Conservation (phyloP, 352 stramenopile species). For the Saprolegnia diclina region DNA sequence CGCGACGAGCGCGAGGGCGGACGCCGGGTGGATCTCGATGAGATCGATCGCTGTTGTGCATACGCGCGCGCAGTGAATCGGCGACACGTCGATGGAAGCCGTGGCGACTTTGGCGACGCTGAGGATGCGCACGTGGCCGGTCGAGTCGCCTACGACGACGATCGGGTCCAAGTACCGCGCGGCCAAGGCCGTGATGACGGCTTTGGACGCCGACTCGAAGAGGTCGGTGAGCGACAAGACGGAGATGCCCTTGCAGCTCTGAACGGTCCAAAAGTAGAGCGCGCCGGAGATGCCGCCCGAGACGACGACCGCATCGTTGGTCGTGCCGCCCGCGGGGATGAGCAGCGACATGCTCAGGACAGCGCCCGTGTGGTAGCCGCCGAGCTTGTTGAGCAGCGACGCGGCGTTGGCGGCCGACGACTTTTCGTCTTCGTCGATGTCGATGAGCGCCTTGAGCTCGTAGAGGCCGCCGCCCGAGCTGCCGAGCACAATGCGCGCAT, state of each 20-base stretch:
- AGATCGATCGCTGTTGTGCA: conserved; percentile 43
- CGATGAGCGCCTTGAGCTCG: conserved; percentile 50
- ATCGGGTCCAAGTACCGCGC: conserved; percentile 48
- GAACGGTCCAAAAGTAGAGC: conserved; percentile 50
- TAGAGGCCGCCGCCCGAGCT: conserved; percentile 53
- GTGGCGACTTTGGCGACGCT: conserved; percentile 44
- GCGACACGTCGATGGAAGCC: conserved; percentile 49
- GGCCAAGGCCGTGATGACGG: conserved; percentile 46
- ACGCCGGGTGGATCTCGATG: conserved; percentile 51
- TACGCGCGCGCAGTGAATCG: conserved; percentile 55
- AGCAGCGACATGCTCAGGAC: conserved; percentile 43
- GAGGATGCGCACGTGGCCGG: conserved; percentile 48
- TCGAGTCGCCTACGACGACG: conserved; percentile 54
- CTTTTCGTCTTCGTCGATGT: conserved; percentile 58
- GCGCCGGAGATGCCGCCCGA: conserved; percentile 44
- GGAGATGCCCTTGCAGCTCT: conserved; percentile 38
- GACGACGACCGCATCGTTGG: conserved; percentile 42
- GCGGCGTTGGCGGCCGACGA: conserved; percentile 26
- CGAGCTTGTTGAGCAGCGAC: conserved; percentile 40
- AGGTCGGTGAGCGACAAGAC: conserved; percentile 38
- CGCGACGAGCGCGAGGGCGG: conserved; percentile 44
- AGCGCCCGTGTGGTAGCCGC: conserved; percentile 45
- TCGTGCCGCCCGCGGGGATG: conserved; percentile 48
- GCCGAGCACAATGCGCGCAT: conserved; percentile 53
- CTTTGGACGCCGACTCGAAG: conserved; percentile 32